Conservation (phyloP, 306 rosid species). For the Malus fusca region DNA sequence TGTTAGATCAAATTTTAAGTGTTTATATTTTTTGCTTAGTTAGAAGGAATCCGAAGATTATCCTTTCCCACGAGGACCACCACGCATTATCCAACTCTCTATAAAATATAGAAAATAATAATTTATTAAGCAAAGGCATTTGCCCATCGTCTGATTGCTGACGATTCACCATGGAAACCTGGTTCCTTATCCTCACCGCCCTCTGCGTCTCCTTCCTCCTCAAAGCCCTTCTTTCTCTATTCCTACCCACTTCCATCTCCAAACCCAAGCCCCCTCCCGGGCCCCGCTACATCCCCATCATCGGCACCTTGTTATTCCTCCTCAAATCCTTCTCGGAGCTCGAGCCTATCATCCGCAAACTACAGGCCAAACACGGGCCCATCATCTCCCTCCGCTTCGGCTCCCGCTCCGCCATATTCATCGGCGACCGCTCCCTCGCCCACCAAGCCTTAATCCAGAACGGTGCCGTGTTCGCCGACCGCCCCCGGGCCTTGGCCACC, state of each 20-base stretch:
- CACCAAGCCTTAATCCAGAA: slow-evolving; percentile 22
- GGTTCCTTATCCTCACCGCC: neutral
- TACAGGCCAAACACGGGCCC: slow-evolving; percentile 15
- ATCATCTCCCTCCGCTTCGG: slow-evolving; percentile 18
- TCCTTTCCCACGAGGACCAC: no score
- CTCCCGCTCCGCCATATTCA: slow-evolving; percentile 6
- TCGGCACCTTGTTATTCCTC: neutral
- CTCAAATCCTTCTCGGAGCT: slow-evolving; percentile 6
- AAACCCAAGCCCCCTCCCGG: slow-evolving; percentile 17
- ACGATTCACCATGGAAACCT: slow-evolving; percentile 6
- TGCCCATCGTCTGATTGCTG: neutral
- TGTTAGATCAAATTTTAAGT: no score
- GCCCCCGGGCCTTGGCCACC: slow-evolving; percentile 6
- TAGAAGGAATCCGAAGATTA: no score
- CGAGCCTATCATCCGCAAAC: slow-evolving; percentile 17
- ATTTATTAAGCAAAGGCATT: neutral
- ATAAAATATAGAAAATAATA: neutral
- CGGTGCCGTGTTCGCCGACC: slow-evolving; percentile 26
- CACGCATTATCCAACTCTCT: no score
- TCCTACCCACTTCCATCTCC: neutral
- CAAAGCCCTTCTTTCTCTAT: neutral
- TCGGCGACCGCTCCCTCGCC: slow-evolving; percentile 13
- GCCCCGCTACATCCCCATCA: slow-evolving; percentile 8
- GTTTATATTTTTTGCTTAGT: no score
- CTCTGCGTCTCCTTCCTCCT: neutral